These are phyloP conservation scores for Hanseniaspora occidentalis DNA, from an alignment of 805 yeast species.

Conservation along the genomic window DNA sequence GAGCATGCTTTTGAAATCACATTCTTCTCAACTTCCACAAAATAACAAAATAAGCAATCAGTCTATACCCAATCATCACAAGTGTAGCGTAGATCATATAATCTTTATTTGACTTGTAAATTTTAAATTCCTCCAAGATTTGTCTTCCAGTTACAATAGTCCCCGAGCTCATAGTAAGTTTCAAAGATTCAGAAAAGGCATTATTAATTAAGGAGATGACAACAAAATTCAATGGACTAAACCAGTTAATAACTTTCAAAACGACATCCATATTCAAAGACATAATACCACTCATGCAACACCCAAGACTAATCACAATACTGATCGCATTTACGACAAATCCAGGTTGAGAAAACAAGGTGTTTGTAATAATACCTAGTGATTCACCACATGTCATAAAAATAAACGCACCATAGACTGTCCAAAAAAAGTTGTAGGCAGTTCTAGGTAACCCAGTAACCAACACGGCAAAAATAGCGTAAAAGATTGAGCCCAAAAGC, in stretches of 20 bases:
- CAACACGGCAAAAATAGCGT: constrained; percentile 50
- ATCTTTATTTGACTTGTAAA: constrained; percentile 27
- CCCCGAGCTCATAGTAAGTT: constrained; percentile 37
- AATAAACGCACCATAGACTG: constrained; percentile 40
- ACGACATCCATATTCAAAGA: constrained; percentile 64
- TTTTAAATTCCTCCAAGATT: constrained; percentile 40
- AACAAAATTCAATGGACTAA: constrained; percentile 69
- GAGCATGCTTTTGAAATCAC: not conserved
- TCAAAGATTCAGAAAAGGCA: constrained; percentile 39
- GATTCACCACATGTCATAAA: constrained; percentile 72
- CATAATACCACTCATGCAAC: constrained; percentile 77
- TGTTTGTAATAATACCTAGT: constrained; percentile 68
- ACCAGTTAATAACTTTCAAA: constrained; percentile 56
- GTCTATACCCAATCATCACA: constrained; percentile 26
- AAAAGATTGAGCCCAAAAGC: constrained; percentile 36
- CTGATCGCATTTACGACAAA: constrained; percentile 68
- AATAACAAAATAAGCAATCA: constrained; percentile 18
- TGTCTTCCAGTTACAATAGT: constrained; percentile 37
- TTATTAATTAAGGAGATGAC: constrained; percentile 48
- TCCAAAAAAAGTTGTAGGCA: constrained; percentile 52
- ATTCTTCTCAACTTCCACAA: constrained; percentile 1
- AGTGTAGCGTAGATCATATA: constrained; percentile 28
- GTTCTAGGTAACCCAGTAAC: constrained; percentile 65
- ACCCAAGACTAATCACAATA: constrained; percentile 52
- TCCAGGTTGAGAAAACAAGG: constrained; percentile 62